A percentile compares a stretch with the other conserved stretches of the same genome.
Evolutionary conservation across 192 early-diverging fungal genomes (phyloP).

Genomic region (Allomyces macrogynus): DNA sequence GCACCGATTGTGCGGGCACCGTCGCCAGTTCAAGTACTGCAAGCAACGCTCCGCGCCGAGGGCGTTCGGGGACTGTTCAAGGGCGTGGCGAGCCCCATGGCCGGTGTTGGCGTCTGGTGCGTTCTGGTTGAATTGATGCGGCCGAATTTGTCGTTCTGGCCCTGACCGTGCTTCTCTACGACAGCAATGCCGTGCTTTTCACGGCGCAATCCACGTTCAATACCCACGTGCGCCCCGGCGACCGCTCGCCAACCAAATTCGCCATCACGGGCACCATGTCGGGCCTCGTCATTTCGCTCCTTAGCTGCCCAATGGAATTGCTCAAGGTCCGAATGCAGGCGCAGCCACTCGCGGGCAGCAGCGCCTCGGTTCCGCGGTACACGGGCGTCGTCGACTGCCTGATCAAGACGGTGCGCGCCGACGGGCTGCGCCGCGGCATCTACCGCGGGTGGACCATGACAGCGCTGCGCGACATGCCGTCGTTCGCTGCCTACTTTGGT

Average conservation of each 20-base stretch:
- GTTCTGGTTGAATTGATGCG: slow-evolving; percentile 3
- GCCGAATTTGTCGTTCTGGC: not conserved
- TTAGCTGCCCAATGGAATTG: slow-evolving; percentile 48
- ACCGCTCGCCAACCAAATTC: slow-evolving; percentile 18
- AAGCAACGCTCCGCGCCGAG: not conserved
- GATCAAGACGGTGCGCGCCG: slow-evolving; percentile 3
- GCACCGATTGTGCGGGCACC: not conserved
- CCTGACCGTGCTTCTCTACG: not conserved
- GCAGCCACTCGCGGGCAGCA: slow-evolving; percentile 15
- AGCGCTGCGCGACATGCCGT: slow-evolving; percentile 15
- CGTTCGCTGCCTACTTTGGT: slow-evolving; percentile 20
- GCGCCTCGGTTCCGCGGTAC: not conserved
- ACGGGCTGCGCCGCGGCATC: slow-evolving; percentile 10
- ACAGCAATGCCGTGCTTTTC: slow-evolving; percentile 50
- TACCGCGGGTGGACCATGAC: slow-evolving; percentile 18
- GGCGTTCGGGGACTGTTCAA: slow-evolving; percentile 32
- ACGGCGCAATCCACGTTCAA: slow-evolving; percentile 20
- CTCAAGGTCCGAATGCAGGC: slow-evolving; percentile 52
- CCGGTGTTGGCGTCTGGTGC: slow-evolving; percentile 50
- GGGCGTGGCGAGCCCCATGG: slow-evolving; percentile 43
- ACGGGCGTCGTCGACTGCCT: slow-evolving; percentile 9
- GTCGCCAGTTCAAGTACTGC: not conserved
- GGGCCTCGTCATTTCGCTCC: slow-evolving; percentile 45
- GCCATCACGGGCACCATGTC: slow-evolving; percentile 32
- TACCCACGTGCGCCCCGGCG: not conserved